Evolutionary conservation across 192 early-diverging fungal species (phyloP), one percentile per base, ranked within the genome.

Genomic region (Dimargaris verticillata): DNA sequence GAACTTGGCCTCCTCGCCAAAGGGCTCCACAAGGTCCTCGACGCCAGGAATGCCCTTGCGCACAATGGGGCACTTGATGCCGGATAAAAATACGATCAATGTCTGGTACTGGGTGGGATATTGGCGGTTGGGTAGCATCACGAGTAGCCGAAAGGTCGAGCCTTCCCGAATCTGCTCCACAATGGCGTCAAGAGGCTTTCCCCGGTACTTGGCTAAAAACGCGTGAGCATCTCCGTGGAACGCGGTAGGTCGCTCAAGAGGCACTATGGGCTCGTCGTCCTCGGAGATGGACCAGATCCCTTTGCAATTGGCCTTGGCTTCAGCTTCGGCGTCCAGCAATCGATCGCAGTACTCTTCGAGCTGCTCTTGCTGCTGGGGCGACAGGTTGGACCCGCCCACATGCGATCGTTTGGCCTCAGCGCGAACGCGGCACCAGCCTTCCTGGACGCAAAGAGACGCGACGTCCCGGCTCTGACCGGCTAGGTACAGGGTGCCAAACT

Each of bases 81-180:
- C 93, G 5, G 91, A 86, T 44, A 88, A 65, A 53, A 65, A 58
- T 29, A 90, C 65, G 41, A 78, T 75, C 28, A 97, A 68, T 46
- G 82, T 87, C 53, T 92, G 73, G 66, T 88, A 87, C 66, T 85
- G 83, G 29, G 83, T 78, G 13, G 76, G 74, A 17, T 66, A 63
- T n/a, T 50, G 44, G 17, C 70, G 44, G 44, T 78, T 67, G 9
- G 79, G 78, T 33, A 88, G 64, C 58, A 84, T 68, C 48, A 93
- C 68, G 44, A 80, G 74, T 5, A 92, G 83, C 17, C 91, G 84
- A 57, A 85, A 77, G 17, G 88, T 89, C 7, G 88, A 80, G 5
- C 82, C 96, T 65, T 95, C 92, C 48, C 93, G 89, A n/a, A 97
- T 85, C 70, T 89, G 90, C 70, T 99, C 96, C 65, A 99, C 74